Base-by-base conservation (phyloP, 1,284 basidiomycete species). In the Hymenochaete sp. region DNA sequence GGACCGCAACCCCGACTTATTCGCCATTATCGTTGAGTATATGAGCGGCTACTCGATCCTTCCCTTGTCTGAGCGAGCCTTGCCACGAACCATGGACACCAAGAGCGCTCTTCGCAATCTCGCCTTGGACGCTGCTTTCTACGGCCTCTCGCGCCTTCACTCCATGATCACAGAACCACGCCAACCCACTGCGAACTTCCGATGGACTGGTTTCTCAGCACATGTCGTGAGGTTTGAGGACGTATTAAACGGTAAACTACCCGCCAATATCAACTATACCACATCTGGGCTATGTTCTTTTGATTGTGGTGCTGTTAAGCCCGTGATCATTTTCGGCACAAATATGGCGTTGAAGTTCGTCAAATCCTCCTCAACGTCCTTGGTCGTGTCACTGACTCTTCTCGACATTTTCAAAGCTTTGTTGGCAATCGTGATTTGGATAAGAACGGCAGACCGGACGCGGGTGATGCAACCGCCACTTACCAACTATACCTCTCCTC, bases 11-110 rank as follows among this genome's bases (percentile, higher is more conserved):
- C 52, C 52, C 5, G 47, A 44, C 10, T 29, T 54, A 11, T 54
- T 54, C 43, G 45, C 51, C 9, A 42, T 54, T 22, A 48, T 54
- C 21, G 42, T 54, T 10, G 51, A 54, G 29, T 54, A 54, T 38
- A 33, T 54, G 41, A 48, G 45, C 36, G 52, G 52, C 11, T 54
- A 54, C 40, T 31, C 33, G 9, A 44, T 54, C 21, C 39, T 54
- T 18, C 52, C 52, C n/a, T 28, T 54, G 16, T 18, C 52, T 7
- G 38, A 45, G 6, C 29, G 29, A 11, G 47, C 50, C 6, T 32
- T 53, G 18, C 51, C 51, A 24, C 39, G 42, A 11, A 50, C 45
- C 8, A 54, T 54, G 52, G 43, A 45, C 28, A 31, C 18, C 3
- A 41, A 29, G 10, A 40, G 37, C 2, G 52, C 51, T 13, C 38